phyloP scores from a whole-genome alignment of 2,329 filamentous ascomycete species.

The Fusarium sp. region DNA sequence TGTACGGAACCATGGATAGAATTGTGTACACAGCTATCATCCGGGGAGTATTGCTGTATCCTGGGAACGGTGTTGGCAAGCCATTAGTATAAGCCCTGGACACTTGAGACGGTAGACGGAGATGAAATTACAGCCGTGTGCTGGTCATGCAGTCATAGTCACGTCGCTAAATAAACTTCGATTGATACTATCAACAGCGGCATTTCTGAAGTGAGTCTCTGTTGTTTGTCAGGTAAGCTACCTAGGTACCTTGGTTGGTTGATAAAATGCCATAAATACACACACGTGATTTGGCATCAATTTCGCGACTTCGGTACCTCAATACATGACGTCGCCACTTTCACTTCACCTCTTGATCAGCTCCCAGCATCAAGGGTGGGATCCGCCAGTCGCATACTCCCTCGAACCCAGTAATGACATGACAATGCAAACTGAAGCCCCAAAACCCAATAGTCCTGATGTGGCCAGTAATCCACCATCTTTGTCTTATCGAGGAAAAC shows the following conservation, averaged over 20 bases:
- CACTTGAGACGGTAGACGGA: constrained; percentile 21
- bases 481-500: constrained; percentile 33
- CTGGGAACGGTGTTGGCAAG: constrained; percentile 19
- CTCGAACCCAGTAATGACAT: constrained; percentile 14
- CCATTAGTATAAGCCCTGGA: constrained; percentile 19
- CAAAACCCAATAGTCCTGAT: constrained; percentile 1
- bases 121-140: constrained; percentile 31
- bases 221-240: background rate
- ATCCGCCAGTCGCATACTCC: background rate
- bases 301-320: constrained; percentile 48
- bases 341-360: constrained; percentile 18
- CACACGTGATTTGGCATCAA: constrained; percentile 57
- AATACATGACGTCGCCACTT: constrained; percentile 40
- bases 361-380: background rate
- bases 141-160: constrained; percentile 40
- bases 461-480: background rate
- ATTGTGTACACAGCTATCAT: constrained; percentile 39
- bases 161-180: constrained; percentile 39
- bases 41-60: constrained; percentile 29
- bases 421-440: constrained; percentile 12
- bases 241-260: too few species aligned
- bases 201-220: background rate
- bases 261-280: too few species aligned
- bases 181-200: background rate
- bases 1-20: constrained; percentile 41